Evolutionary conservation across 169 alveolate genomes (phyloP), one percentile per base, ranked within the genome.

Genomic region (Plasmodium gallinaceum): DNA sequence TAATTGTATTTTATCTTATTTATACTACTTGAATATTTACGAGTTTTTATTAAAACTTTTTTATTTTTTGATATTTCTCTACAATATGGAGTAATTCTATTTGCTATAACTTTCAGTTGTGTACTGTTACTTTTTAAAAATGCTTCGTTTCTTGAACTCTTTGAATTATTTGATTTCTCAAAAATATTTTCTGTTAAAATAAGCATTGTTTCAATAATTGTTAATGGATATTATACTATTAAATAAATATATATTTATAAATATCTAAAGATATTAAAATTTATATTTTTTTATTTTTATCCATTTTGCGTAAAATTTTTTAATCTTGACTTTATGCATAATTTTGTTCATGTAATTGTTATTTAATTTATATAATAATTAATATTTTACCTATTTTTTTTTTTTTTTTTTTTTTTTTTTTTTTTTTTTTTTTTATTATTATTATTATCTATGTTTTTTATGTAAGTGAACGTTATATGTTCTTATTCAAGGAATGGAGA

Each of bases 11-110:
- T 69, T 54, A 45, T 54, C 22, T 80, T 80, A 76, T 64, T 18
- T 66, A 42, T 37, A 26, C 51, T 73, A 26, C 57, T 80, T 80
- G 66, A 18, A 51, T 66, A 80, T 48, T 69, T 80, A n/a, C 90
- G 90, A 14, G 90, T 68, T 69, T 66, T 80, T 80, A 80, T 80
- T 54, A 39, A 42, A 16, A 61, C 88, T 39, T 42, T 75, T 75
- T 57, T 54, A 57, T 39, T 9, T n/a, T 62, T 75, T 62, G 74
- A 61, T 80, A 46, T 80, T n/a, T 69, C 90, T 57, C 48, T 62
- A 39, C 78, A 80, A 45, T 80, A 80, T 68, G 83, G 90, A 8
- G 90, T 80, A 71, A 80, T 68, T 66, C 90, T 65, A 16, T 68
- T 62, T 24, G 90, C 75, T 68, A 80, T 80, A n/a, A 80, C 90